Evolutionary conservation across 2,329 filamentous ascomycete species (phyloP), one percentile per base, ranked within the genome.

Genomic region (Cercospora sp.): DNA sequence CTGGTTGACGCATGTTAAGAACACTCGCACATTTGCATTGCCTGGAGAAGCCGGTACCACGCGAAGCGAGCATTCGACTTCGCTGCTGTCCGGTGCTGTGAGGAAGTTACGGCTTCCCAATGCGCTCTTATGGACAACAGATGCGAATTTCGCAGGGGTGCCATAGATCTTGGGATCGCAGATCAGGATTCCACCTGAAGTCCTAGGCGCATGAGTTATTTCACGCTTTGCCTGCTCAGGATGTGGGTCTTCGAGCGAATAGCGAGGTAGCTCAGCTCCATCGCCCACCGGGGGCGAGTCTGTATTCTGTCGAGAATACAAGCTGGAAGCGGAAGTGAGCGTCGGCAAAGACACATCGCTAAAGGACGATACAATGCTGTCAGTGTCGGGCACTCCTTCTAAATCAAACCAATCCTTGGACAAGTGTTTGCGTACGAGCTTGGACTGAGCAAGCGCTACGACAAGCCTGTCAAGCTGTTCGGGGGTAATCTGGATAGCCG

Each of bases 101-200:
- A 77, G 66, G 59, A 74, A 76, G 9, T 70, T 74, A 63, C 75
- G 76, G 20, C 69, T 66, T 5, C 76, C 75, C 7, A 76, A 53
- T 9, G 66, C 48, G 5, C 75, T 63, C 20, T 72, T 70, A 5
- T 71, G 55, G 13, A 71, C 70, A 6, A 67, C 60, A 3, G 75
- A 74, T 8, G 72, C 61, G 69, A 63, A 77, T 45, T 72, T 72
- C 60, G 77, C 70, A 18, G 74, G 73, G 16, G 73, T 66, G n/a
- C 76, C 76, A 33, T 72, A 68, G 10, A 76, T 61, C 36, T 71
- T 75, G 8, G 74, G 72, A 51, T 77, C 73, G 31, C 72, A 70
- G 1, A 78, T 39, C 2, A 74, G 72, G 23, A 77, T 67, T 61
- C 74, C 73, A 12, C 72, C 73, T 31, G 70, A 70, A 18, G 55